Base-by-base conservation (phyloP, 2,329 filamentous ascomycete species). In the Aspergillus amoenus region DNA sequence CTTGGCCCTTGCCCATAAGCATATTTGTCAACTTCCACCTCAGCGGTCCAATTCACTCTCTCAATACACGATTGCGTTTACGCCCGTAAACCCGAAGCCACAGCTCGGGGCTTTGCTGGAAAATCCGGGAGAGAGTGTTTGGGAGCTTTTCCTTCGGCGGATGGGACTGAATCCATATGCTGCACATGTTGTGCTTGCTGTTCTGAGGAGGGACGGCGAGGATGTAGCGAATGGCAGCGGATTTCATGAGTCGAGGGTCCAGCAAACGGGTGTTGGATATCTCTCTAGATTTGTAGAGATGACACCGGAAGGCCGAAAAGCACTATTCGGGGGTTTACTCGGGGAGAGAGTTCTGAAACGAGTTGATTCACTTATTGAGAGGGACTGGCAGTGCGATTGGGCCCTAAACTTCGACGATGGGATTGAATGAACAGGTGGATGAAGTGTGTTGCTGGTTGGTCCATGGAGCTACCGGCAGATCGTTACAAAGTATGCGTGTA, bases 121-220 rank as follows among this genome's bases (percentile, higher is more conserved):
- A 30, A 68, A 85, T 30, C 65, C 83, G 7, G 72, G 84, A 0
- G 88, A 90, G 71, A 87, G 86, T 1, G 70, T 77, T 34, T 89
- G 86, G 86, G 89, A 92, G 69, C 45, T 84, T 9, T 88, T 89
- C 60, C 76, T 93, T 22, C 79, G 88, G 13, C 77, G 79, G 22
- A 80, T 82, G 1, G 89, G 89, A 0, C 70, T 91, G 68, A 92
- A 93, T 70, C 81, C 84, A 0, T 91, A 85, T 68, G 88, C 88
- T 2, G 89, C 89, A 3, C 88, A 91, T 68, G 77, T 79, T 9
- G 76, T 91, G 2, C 73, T 90, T 34, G 54, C 49, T 17, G 46
- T 60, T 7, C 13, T 65, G 75, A 73, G 6, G 48, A 59, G 48
- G 32, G 56, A 24, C 50, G 41, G 37, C 66, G 67, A 17, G 63